Evolutionary conservation across 169 alveolate genomes (phyloP), one percentile per base, ranked within the genome.

Genomic region (Eimeria praecox): DNA sequence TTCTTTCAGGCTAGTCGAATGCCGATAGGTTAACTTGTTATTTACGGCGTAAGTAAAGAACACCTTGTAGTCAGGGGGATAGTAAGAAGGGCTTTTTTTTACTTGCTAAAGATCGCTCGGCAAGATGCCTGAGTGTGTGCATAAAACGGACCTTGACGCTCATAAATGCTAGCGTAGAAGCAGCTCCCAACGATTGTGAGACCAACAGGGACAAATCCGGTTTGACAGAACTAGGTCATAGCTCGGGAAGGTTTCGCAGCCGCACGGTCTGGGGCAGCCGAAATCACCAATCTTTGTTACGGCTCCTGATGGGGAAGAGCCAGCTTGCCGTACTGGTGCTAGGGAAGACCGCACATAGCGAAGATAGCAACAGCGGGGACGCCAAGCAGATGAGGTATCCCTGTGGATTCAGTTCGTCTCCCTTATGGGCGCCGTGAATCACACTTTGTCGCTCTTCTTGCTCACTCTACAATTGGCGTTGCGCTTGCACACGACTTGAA

Each of bases 401-500:
- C 3, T 30, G 18, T 20, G 44, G 14, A 12, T 30, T 27, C 44
- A 66, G 77, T 66, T 27, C 22, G 77, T 66, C 5, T 30, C 10
- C 10, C 44, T 2, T 1, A 35, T 2, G 52, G 6, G 30, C 14
- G 16, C 3, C 52, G 6, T 38, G 82, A 6, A 35, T n/a, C 82
- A n/a, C 6, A 27, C 30, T 35, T 30, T 38, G 52, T 30, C 14
- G 4, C 33, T 18, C 10, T 38, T 35, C 49, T 5, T 9, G 30
- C 18, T 71, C 27, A 33, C 3, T 33, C 78, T 71, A 35, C n/a
- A 24, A 54, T 33, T 52, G 91, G 33, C 91, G 75, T 35, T n/a
- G 52, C 88, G 73, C 46, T 54, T 38, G 42, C 44, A 3, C 69
- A 20, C 64, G 82, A 4, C 93, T 52, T n/a, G 93, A n/a, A 38